Conservation (phyloP, 2,329 filamentous ascomycete genomes). For the Penicillium rolfsii region DNA sequence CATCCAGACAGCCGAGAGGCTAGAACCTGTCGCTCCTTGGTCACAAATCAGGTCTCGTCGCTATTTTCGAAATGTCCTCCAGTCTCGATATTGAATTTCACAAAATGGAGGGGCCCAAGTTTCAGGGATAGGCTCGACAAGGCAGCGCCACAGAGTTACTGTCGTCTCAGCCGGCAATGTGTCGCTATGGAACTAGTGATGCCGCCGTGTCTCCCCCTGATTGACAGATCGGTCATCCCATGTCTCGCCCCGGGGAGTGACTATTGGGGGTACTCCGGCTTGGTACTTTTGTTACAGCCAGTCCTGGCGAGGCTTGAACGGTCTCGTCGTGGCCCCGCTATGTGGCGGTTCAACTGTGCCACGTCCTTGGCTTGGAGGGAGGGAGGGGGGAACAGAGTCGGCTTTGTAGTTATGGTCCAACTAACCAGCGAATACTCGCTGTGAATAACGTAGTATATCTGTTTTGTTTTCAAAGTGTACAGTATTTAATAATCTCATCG, state of each 20-base stretch:
- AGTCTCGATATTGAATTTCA: background rate
- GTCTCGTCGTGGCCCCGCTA: constrained; percentile 9
- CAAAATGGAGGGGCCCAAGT: background rate
- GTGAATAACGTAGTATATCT: no score
- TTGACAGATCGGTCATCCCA: constrained; percentile 19
- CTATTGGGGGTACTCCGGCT: constrained; percentile 1
- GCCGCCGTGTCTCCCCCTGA: constrained; percentile 14
- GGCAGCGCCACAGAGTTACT: constrained; percentile 2
- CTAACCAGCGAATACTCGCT: background rate
- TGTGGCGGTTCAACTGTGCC: constrained; percentile 24
- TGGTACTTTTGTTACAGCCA: constrained; percentile 5
- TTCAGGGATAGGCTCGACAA: background rate
- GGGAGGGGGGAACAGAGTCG: background rate
- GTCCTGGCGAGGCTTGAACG: background rate
- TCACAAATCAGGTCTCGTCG: background rate
- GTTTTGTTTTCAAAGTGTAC: background rate
- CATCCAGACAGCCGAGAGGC: background rate
- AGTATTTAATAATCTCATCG: background rate
- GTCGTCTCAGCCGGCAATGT: background rate
- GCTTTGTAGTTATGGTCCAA: no score
- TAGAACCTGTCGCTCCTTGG: background rate
- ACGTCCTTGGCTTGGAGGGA: constrained; percentile 5
- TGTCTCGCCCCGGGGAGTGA: background rate
- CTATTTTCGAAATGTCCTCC: no score
- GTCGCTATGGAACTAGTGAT: background rate